A percentile compares a stretch with the other conserved stretches of the same genome.
These are phyloP conservation scores for Saturnispora diversa DNA, from an alignment of 805 yeast species.

Conservation along the genomic window DNA sequence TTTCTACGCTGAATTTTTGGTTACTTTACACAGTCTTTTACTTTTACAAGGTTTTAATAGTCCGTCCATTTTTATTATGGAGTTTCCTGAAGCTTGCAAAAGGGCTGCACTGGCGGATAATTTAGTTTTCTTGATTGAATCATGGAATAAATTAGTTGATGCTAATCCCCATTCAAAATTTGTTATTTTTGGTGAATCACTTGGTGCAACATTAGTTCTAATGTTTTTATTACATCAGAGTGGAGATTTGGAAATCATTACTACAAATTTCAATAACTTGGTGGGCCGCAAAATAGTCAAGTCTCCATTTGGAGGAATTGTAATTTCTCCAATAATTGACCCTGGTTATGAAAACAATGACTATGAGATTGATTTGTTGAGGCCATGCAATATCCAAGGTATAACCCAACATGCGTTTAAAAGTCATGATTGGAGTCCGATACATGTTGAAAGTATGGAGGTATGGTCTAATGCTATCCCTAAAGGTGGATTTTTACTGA, in stretches of 20 bases:
- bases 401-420: slow-evolving; percentile 13
- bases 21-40: slow-evolving; percentile 34
- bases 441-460: slow-evolving; percentile 23
- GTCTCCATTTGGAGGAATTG: slow-evolving; percentile 21
- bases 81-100: slow-evolving; percentile 20
- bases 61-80: slow-evolving; percentile 38
- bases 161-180: slow-evolving; percentile 24
- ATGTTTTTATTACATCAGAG: slow-evolving; percentile 27
- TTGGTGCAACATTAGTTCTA: slow-evolving; percentile 39
- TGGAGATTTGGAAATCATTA: background rate
- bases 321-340: slow-evolving; percentile 26
- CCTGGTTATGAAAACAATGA: background rate
- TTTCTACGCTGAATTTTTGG: slow-evolving; percentile 39
- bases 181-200: slow-evolving; percentile 39
- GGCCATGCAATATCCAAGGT: slow-evolving; percentile 14
- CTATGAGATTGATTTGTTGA: slow-evolving; percentile 10
- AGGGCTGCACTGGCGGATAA: slow-evolving; percentile 10
- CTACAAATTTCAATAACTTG: background rate
- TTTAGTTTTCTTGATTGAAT: slow-evolving; percentile 2
- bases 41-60: slow-evolving; percentile 41
- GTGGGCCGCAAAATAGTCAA: background rate
- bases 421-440: slow-evolving; percentile 16
- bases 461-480: slow-evolving; percentile 39
- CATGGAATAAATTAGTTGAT: background rate
- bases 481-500: slow-evolving; percentile 32